These are phyloP conservation scores for Iris pallida DNA, from an alignment of 116 monocot genomes.

Conservation along the genomic window DNA sequence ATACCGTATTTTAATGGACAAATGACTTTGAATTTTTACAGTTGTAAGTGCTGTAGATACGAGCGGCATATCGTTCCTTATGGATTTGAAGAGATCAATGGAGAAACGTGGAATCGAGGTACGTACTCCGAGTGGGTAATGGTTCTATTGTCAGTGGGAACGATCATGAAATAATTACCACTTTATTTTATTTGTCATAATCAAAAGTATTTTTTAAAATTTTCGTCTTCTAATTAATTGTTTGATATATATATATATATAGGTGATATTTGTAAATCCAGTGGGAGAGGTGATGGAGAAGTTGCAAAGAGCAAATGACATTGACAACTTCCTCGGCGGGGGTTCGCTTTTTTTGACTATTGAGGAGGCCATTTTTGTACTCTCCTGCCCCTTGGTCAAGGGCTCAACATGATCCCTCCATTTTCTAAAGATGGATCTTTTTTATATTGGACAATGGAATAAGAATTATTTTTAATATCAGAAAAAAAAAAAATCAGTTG, in stretches of 20 bases:
- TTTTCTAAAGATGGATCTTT: too few species aligned
- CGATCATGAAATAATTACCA: too few species aligned
- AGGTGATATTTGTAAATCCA: slow-evolving; percentile 77
- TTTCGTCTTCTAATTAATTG: too few species aligned
- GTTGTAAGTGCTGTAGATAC: slow-evolving; percentile 73
- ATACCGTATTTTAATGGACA: too few species aligned
- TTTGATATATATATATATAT: slow-evolving; percentile 26
- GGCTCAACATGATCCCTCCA: too few species aligned
- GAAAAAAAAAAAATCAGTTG: too few species aligned
- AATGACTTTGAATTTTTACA: slow-evolving; percentile 9
- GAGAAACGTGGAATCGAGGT: slow-evolving; percentile 61
- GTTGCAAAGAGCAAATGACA: slow-evolving; percentile 57
- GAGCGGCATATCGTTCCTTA: slow-evolving; percentile 66
- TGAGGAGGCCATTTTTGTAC: slow-evolving; percentile 50
- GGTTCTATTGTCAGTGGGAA: too few species aligned
- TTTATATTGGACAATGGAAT: too few species aligned
- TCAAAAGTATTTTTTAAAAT: slow-evolving; percentile 4
- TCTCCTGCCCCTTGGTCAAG: slow-evolving; percentile 20
- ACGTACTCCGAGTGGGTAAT: too few species aligned
- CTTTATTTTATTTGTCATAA: too few species aligned
- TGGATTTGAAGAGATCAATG: slow-evolving; percentile 63
- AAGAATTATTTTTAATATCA: too few species aligned
- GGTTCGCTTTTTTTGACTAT: slow-evolving; percentile 62
- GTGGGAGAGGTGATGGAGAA: slow-evolving; percentile 84
- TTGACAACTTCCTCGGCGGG: slow-evolving; percentile 32